Base-by-base conservation (phyloP, 2,329 filamentous ascomycete species). In the Penicillium fuscoglaucum region DNA sequence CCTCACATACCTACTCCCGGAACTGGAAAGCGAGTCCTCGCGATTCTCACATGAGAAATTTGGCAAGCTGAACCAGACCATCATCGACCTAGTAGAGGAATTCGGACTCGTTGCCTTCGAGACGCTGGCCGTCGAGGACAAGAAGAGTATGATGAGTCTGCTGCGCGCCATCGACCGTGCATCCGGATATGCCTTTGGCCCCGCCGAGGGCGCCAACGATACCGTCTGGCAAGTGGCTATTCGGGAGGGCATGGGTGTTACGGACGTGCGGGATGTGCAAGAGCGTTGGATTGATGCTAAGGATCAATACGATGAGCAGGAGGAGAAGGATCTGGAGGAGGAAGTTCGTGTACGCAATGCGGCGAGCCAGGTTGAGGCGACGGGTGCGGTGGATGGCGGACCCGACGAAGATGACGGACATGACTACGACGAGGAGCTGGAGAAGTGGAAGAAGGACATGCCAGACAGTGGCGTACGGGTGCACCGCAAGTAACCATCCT, bases 191-290 rank as follows among this genome's bases (percentile, higher is more conserved):
- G 90, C 92, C 0, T 97, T 99, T 78, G 93, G 93, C 0, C 84
- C 89, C 6, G 90, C 91, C 0, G 91, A 97, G 72, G 93, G 92
- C 2, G 91, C 92, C 46, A 97, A 98, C 67, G 93, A 99, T 73
- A 93, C 89, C 7, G 86, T 99, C n/a, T 99, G 95, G 95, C 91
- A 96, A 70, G 87, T 98, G 45, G 91, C 95, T 3, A 96, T 98
- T 86, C 86, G 92, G 57, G 84, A 87, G 61, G 83, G 84, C 2
- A 78, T 83, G 65, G 83, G 83, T 58, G 85, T 87, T 37, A 87
- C 96, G 82, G 92, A 96, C 68, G 87, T 92, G 10, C 82, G 88
- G 59, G 93, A 99, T 75, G 88, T 98, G 62, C 95, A 99, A 76
- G 95, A 99, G 78, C 84, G 95, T 61, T 99, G 95, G 95, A 79